Percentiles rank a stretch among this genome's conserved stretches.
phyloP scores from a whole-genome alignment of 495 filamentous ascomycete genomes.

The Alectoria sarmentosa region DNA sequence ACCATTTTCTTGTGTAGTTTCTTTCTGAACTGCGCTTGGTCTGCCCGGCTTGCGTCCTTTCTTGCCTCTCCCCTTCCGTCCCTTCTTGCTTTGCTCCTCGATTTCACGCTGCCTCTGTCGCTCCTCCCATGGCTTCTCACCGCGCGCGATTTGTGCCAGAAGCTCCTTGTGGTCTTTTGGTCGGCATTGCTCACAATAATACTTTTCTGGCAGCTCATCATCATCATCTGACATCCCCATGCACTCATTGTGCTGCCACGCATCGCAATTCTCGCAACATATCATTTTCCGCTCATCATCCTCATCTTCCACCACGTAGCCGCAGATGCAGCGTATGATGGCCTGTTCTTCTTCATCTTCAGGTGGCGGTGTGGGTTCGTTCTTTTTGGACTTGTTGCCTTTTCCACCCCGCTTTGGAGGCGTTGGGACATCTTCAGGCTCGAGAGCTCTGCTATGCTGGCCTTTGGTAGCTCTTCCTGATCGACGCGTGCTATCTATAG shows the following conservation, averaged over 20 bases:
- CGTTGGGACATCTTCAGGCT: slow-evolving; percentile 49
- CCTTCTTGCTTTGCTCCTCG: slow-evolving; percentile 45
- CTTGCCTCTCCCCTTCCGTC: slow-evolving; percentile 40
- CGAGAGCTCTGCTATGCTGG: slow-evolving; percentile 79
- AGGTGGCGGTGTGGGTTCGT: slow-evolving; percentile 44
- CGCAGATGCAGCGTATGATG: slow-evolving; percentile 89
- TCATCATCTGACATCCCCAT: slow-evolving; percentile 77
- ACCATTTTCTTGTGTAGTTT: slow-evolving; percentile 23
- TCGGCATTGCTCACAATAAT: slow-evolving; percentile 84
- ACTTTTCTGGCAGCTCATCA: slow-evolving; percentile 66
- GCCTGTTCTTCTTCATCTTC: slow-evolving; percentile 61
- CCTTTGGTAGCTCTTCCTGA: slow-evolving; percentile 94
- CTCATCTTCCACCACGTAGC: slow-evolving; percentile 74
- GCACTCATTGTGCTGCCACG: slow-evolving; percentile 96
- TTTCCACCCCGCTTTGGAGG: slow-evolving; percentile 57
- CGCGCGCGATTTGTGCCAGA: slow-evolving; percentile 61
- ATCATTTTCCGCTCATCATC: slow-evolving; percentile 80
- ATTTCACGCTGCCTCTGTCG: slow-evolving; percentile 47
- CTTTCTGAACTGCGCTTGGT: slow-evolving; percentile 35
- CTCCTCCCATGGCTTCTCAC: slow-evolving; percentile 83
- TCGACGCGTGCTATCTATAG: slow-evolving; percentile 46
- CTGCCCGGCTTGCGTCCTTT: slow-evolving; percentile 20
- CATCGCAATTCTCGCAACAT: slow-evolving; percentile 80
- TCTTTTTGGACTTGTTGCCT: slow-evolving; percentile 47
- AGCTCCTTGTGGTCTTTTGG: slow-evolving; percentile 75